Percentiles rank a stretch among this genome's conserved stretches.
These are phyloP conservation scores for Peronospora tabacina DNA, from an alignment of 352 stramenopile genomes.

Conservation along the genomic window DNA sequence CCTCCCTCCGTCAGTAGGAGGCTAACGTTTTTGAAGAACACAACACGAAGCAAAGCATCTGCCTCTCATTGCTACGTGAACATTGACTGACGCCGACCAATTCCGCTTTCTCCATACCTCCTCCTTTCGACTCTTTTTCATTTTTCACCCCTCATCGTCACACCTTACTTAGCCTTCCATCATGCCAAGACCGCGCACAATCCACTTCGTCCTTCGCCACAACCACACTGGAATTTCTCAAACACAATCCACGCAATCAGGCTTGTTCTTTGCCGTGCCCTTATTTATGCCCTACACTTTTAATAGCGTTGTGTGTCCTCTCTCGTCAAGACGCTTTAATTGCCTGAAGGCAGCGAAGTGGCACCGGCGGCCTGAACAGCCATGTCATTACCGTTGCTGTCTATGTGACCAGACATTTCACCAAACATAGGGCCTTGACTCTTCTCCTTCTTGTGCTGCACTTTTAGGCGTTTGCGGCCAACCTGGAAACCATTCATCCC, in stretches of 20 bases:
- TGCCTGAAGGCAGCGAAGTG: conserved; percentile 35
- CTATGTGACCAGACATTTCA: conserved; percentile 52
- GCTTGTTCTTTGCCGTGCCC: conserved; percentile 16
- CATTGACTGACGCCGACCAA: conserved; percentile 12
- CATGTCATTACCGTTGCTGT: conserved; percentile 42
- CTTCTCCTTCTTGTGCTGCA: conserved; percentile 93
- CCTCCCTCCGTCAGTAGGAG: no score
- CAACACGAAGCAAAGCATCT: not conserved
- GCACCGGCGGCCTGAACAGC: conserved; percentile 23
- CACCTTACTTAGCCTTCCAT: not conserved
- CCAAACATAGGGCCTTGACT: conserved; percentile 54
- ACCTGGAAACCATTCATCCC: conserved; percentile 95
- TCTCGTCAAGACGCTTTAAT: conserved; percentile 24
- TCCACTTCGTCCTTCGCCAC: conserved; percentile 5
- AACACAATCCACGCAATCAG: conserved; percentile 12
- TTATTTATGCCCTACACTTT: conserved; percentile 30
- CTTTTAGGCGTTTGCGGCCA: conserved; percentile 93
- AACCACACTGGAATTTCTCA: conserved; percentile 14
- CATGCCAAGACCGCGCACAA: conserved; percentile 2
- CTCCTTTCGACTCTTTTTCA: conserved; percentile 23
- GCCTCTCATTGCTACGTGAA: not conserved
- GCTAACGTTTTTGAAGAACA: not conserved
- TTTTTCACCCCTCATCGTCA: conserved; percentile 7
- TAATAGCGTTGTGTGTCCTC: conserved; percentile 27
- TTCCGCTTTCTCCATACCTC: conserved; percentile 14